phyloP scores from a whole-genome alignment of 495 filamentous ascomycete species.

The Bryoglossum gracile region DNA sequence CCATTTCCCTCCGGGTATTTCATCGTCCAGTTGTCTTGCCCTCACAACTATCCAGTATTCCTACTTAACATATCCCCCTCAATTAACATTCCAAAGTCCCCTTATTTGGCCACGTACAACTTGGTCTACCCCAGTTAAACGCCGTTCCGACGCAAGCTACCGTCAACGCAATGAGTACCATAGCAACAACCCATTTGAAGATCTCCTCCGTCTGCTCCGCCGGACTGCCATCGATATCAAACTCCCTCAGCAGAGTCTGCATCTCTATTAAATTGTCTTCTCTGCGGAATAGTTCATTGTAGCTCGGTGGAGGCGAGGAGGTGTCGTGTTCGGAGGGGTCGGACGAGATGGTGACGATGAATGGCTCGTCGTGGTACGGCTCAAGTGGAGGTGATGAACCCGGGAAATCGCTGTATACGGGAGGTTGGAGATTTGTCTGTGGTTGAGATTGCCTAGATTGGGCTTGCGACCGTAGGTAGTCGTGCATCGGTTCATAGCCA shows the following conservation, averaged over 20 bases:
- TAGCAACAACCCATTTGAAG: constrained; percentile 22
- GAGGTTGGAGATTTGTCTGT: not conserved
- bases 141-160: constrained; percentile 18
- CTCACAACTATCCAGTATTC: no score
- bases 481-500: constrained; percentile 22
- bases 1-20: no score
- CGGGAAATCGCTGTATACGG: not conserved
- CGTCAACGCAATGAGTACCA: constrained; percentile 19
- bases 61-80: no score
- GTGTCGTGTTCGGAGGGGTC: not conserved
- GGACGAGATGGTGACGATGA: constrained; percentile 11
- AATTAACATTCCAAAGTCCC: no score
- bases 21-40: no score
- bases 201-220: constrained; percentile 20
- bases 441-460: not conserved
- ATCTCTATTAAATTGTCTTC: constrained; percentile 11
- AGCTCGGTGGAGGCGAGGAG: constrained; percentile 13
- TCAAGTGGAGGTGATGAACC: not conserved
- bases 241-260: constrained; percentile 4
- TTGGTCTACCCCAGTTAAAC: constrained; percentile 22
- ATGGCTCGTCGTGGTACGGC: constrained; percentile 19
- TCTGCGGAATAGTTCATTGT: constrained; percentile 12
- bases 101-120: constrained; percentile 14
- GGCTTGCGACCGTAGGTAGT: constrained; percentile 19
- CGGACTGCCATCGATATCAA: constrained; percentile 9